Evolutionary conservation across 192 early-diverging fungal species (phyloP), one percentile per base, ranked within the genome.

Genomic region (Podila horticola): DNA sequence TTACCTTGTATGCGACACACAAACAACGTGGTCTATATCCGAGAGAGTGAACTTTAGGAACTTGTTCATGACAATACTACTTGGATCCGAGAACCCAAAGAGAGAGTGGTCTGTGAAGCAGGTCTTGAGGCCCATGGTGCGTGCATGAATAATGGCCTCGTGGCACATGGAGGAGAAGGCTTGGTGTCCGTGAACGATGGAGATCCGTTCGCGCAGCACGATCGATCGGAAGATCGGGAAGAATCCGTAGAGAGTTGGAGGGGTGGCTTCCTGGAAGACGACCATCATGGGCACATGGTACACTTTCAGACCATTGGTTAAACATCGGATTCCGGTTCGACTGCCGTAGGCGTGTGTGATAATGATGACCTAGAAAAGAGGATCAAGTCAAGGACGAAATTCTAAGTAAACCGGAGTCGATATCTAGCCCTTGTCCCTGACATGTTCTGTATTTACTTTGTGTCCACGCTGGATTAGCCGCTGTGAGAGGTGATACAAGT

Each of bases 31-130:
- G 66, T 97, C 93, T 34, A 98, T 90, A 69, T 99, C 98, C n/a
- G 94, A 95, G 29, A 99, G 81, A 7, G 97, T 97, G 64, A 98
- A 98, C 67, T 99, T 98, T 15, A 98, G 87, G 64, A 98, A 84
- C 86, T 99, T 99, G 90, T 99, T 99, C 55, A 94, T 97, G 38
- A 97, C 76, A 50, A 98, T 98, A 65, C 92, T 93, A 58, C 92
- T 91, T 7, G 94, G 91, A 74, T 99, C 96, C 17, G 96, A 95
- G 83, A 99, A 99, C 38, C 98, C 98, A 86, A 98, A 93, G 38
- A 99, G 86, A 31, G 96, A 97, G 75, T 99, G 98, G 82, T 99
- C 98, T 1, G 98, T 99, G 75, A 99, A 98, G 58, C 93, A 93
- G 0, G 96, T 92, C 49, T 93, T 93, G 19, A 99, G 84, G 0